Evolutionary conservation across 352 stramenopile genomes (phyloP).

Genomic region (Paralagenidium karlingii): DNA sequence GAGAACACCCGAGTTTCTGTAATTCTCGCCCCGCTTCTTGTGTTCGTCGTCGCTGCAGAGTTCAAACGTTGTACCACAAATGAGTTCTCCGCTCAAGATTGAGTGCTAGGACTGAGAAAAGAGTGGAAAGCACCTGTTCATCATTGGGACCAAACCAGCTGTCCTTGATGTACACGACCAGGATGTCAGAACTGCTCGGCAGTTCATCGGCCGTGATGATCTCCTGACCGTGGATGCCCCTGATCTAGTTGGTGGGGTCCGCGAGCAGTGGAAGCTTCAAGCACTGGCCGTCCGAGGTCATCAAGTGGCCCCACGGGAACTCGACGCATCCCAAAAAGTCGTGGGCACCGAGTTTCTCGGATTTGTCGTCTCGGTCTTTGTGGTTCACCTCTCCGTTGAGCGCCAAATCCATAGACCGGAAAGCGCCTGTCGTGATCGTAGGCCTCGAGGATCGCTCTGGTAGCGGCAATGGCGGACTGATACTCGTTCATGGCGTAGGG

Average conservation of each 20-base stretch:
- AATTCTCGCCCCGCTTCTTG: slow-evolving; percentile 48
- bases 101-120: too few relatives aligned
- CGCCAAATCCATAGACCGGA: too few relatives aligned
- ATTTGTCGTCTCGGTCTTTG: slow-evolving; percentile 62
- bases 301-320: slow-evolving; percentile 63
- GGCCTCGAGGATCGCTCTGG: slow-evolving; percentile 50
- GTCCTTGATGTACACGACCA: slow-evolving; percentile 68
- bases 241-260: slow-evolving; percentile 17
- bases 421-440: slow-evolving; percentile 71
- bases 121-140: too few relatives aligned
- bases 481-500: slow-evolving; percentile 67
- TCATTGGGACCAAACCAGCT: slow-evolving; percentile 61
- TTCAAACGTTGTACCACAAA: slow-evolving; percentile 36
- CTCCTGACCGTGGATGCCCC: slow-evolving; percentile 37
- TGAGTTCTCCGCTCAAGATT: slow-evolving; percentile 37
- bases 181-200: slow-evolving; percentile 38
- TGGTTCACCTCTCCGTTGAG: too few relatives aligned
- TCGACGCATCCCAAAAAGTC: slow-evolving; percentile 69
- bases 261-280: slow-evolving; percentile 43
- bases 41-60: slow-evolving; percentile 56
- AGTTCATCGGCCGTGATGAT: slow-evolving; percentile 64
- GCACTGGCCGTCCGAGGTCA: slow-evolving; percentile 44
- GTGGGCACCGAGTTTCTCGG: slow-evolving; percentile 36
- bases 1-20: slow-evolving; percentile 57
- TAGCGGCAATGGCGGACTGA: slow-evolving; percentile 51